Conservation (phyloP, 257 asterid species). For the Nicotiana tabacum region DNA sequence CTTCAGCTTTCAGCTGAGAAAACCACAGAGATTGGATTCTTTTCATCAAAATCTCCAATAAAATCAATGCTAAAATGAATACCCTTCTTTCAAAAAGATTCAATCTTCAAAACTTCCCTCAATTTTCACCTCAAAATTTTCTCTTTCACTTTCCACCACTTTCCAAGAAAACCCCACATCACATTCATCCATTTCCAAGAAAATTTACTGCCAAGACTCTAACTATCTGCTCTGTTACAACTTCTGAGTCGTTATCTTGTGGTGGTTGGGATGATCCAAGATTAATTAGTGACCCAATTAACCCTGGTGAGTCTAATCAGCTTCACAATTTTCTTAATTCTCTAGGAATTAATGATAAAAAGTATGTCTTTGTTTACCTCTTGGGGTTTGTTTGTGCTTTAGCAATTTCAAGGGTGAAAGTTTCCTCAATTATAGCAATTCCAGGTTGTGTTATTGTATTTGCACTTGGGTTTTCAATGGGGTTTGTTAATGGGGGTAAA, state of each 20-base stretch:
- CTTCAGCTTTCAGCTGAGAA: neutral
- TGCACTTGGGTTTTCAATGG: conserved; percentile 71
- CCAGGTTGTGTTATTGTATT: conserved; percentile 78
- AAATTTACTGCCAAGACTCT: conserved; percentile 22
- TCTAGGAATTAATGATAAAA: conserved; percentile 62
- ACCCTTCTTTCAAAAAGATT: conserved; percentile 42
- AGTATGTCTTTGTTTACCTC: conserved; percentile 59
- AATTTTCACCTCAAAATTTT: conserved; percentile 12
- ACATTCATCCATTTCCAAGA: conserved; percentile 26
- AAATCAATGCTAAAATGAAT: conserved; percentile 23
- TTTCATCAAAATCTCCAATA: neutral
- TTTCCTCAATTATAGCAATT: conserved; percentile 59
- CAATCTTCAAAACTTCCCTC: conserved; percentile 21
- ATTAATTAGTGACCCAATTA: conserved; percentile 28
- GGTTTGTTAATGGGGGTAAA: conserved; percentile 63
- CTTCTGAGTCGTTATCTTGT: conserved; percentile 40
- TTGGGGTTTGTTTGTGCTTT: conserved; percentile 84
- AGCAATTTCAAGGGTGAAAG: conserved; percentile 70
- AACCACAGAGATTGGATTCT: neutral
- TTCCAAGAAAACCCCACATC: conserved; percentile 16
- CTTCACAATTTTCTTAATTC: conserved; percentile 42
- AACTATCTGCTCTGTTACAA: conserved; percentile 32
- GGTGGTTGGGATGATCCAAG: conserved; percentile 77
- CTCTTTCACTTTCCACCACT: conserved; percentile 20
- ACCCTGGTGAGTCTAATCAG: conserved; percentile 55